Percentiles rank a stretch among this genome's conserved stretches.
phyloP scores from a whole-genome alignment of 805 yeast genomes.

The Yamadazyma kitorensis region DNA sequence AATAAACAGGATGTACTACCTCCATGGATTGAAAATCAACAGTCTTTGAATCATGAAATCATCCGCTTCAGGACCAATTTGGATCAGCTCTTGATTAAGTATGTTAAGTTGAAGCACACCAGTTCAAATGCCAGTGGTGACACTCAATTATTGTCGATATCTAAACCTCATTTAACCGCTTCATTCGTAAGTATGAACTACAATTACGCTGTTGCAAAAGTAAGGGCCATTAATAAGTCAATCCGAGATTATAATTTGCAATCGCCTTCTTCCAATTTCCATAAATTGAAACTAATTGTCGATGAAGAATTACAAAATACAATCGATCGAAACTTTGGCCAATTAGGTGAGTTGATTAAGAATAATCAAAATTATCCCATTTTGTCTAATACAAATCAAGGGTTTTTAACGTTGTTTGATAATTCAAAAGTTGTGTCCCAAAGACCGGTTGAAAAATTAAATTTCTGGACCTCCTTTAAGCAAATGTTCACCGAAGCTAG shows the following conservation, averaged over 20 bases:
- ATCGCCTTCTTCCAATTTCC: slow-evolving; percentile 35
- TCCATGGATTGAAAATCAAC: slow-evolving; percentile 83
- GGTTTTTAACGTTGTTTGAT: slow-evolving; percentile 14
- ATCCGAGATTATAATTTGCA: slow-evolving; percentile 38
- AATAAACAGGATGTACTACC: slow-evolving; percentile 76
- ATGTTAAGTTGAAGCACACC: too few relatives aligned
- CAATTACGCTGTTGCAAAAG: slow-evolving; percentile 20
- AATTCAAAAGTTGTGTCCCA: slow-evolving; percentile 14
- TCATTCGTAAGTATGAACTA: slow-evolving; percentile 7
- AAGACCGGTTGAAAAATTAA: slow-evolving; percentile 18
- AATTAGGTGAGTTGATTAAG: slow-evolving; percentile 6
- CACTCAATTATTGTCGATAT: not conserved
- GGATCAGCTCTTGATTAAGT: slow-evolving; percentile 26
- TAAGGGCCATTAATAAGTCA: slow-evolving; percentile 19
- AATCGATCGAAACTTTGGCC: slow-evolving; percentile 10
- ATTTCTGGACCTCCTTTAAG: slow-evolving; percentile 30
- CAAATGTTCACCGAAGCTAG: slow-evolving; percentile 20
- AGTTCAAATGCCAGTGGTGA: slow-evolving; percentile 26
- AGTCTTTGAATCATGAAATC: slow-evolving; percentile 62
- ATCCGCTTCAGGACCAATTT: slow-evolving; percentile 45
- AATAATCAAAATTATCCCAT: slow-evolving; percentile 6
- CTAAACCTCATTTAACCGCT: not conserved
- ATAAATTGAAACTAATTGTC: slow-evolving; percentile 33
- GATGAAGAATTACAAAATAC: slow-evolving; percentile 25
- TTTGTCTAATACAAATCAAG: slow-evolving; percentile 11